These are phyloP conservation scores for Saturnispora mendoncae DNA, from an alignment of 805 yeast species.

Conservation along the genomic window DNA sequence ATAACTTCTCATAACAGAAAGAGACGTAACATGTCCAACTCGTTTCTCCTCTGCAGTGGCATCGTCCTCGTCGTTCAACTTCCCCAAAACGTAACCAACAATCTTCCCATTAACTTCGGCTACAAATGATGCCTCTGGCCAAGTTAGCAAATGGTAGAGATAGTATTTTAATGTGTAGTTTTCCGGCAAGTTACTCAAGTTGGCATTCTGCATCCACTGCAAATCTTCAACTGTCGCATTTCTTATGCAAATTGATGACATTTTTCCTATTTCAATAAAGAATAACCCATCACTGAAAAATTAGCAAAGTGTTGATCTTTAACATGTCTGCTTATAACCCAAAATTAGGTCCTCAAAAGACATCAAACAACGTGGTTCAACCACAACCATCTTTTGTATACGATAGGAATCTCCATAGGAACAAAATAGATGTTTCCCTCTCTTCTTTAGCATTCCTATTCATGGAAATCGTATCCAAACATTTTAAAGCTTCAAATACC, in stretches of 20 bases:
- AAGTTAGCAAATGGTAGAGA: slow-evolving; percentile 84
- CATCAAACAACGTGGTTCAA: not conserved
- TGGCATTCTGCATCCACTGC: slow-evolving; percentile 94
- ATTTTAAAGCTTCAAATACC: slow-evolving; percentile 53
- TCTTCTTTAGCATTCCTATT: slow-evolving; percentile 63
- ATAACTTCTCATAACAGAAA: slow-evolving; percentile 92
- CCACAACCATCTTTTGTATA: not conserved
- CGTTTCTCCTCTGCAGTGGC: slow-evolving; percentile 43
- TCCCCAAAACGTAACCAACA: slow-evolving; percentile 93
- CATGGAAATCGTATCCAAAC: slow-evolving; percentile 59
- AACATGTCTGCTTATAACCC: slow-evolving; percentile 1
- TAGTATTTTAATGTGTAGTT: slow-evolving; percentile 89
- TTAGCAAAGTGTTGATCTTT: not conserved
- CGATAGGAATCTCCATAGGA: slow-evolving; percentile 46
- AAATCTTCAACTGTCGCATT: slow-evolving; percentile 79
- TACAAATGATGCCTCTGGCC: slow-evolving; percentile 97
- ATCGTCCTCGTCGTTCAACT: slow-evolving; percentile 88
- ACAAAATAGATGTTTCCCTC: slow-evolving; percentile 57
- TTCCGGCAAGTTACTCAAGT: slow-evolving; percentile 86
- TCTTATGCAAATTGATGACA: slow-evolving; percentile 61
- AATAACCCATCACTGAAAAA: too few species aligned
- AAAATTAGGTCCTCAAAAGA: not conserved
- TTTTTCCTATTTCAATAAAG: not conserved
- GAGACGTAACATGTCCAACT: slow-evolving; percentile 90
- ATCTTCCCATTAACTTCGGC: slow-evolving; percentile 84